These are phyloP conservation scores for Paraglomus brasilianum DNA, from an alignment of 192 early-diverging fungal species.

Conservation along the genomic window DNA sequence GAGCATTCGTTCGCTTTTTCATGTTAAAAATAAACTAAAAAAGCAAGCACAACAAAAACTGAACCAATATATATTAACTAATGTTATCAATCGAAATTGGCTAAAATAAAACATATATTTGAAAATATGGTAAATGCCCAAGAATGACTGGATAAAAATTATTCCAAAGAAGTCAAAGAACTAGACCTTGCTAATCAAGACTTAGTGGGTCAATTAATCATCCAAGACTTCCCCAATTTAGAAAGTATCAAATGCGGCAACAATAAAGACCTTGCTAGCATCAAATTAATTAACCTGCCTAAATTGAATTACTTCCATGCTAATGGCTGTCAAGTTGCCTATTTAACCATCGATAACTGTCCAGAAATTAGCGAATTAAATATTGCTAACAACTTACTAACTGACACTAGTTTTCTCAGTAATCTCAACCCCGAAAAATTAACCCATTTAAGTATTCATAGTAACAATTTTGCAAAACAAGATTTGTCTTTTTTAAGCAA, in stretches of 20 bases:
- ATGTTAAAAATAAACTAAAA: too few species aligned
- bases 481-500: conserved; percentile 7
- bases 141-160: conserved; percentile 6
- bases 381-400: not conserved
- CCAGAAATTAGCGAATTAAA: conserved; percentile 11
- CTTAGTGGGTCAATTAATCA: conserved; percentile 6
- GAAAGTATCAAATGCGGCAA: not conserved
- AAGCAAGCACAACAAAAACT: too few species aligned
- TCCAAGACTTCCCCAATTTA: conserved; percentile 1
- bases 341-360: conserved; percentile 21
- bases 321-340: not conserved
- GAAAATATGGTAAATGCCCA: conserved; percentile 9
- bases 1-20: too few species aligned
- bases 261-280: not conserved
- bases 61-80: too few species aligned
- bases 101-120: not conserved
- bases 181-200: not conserved
- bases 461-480: not conserved
- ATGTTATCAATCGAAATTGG: too few species aligned
- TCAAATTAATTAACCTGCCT: not conserved
- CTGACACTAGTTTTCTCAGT: not conserved
- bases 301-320: not conserved
- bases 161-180: conserved; percentile 23
- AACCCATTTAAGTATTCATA: not conserved
- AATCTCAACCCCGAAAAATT: not conserved